Conservation (phyloP, 768 basidiomycete genomes). For the Hericium rajendrae region DNA sequence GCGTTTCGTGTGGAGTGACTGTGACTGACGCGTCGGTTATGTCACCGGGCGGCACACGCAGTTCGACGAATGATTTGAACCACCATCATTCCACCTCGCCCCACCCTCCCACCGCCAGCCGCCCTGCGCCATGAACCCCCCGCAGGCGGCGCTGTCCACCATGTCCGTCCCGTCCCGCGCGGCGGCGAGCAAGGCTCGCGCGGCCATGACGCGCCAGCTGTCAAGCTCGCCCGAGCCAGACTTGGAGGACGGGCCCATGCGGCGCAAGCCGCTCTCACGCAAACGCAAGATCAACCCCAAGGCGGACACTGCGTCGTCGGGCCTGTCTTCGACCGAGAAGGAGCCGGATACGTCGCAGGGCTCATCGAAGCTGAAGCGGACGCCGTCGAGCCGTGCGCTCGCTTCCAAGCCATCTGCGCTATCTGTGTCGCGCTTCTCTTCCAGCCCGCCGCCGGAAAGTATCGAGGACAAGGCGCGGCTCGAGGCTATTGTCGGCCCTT, state of each 20-base stretch:
- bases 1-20: neutral
- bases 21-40: neutral
- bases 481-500: constrained; percentile 24
- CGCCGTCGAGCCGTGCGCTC: neutral
- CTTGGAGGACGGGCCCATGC: neutral
- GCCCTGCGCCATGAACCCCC: neutral
- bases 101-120: neutral
- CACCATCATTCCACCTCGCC: too few species aligned
- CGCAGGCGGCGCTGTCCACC: neutral
- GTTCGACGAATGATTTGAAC: too few species aligned
- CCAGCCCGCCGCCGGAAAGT: neutral
- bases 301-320: neutral
- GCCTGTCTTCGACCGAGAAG: neutral
- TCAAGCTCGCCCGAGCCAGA: neutral
- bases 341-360: neutral
- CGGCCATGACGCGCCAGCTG: neutral
- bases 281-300: neutral
- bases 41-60: too few species aligned
- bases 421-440: neutral
- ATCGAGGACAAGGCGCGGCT: constrained; percentile 10
- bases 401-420: neutral
- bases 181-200: neutral
- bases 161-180: neutral
- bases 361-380: neutral
- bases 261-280: neutral